phyloP scores from a whole-genome alignment of 768 basidiomycete species.

The Leccinum rimulosum region DNA sequence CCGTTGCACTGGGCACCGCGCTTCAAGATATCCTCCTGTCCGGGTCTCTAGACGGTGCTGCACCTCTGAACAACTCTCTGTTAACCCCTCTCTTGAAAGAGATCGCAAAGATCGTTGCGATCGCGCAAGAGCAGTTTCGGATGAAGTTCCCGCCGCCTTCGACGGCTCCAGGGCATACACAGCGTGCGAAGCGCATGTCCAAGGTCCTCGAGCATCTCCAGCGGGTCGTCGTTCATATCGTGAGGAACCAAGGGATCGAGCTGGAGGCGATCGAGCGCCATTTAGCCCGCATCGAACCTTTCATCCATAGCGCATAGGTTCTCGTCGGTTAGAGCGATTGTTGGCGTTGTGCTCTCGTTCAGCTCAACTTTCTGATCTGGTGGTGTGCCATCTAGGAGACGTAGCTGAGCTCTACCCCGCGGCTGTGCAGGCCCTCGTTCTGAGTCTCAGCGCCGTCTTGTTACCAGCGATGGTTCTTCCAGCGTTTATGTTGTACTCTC shows the following conservation, averaged over 20 bases:
- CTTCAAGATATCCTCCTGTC: not conserved
- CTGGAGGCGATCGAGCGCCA: conserved; percentile 2
- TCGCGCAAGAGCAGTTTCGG: conserved; percentile 3
- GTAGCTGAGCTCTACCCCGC: conserved; percentile 15
- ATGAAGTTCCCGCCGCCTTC: conserved; percentile 6
- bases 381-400: conserved; percentile 7
- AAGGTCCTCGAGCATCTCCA: not conserved
- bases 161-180: conserved; percentile 11
- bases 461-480: conserved; percentile 10
- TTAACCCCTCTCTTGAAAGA: not conserved
- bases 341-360: not conserved
- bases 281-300: conserved; percentile 1
- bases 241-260: not conserved
- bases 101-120: not conserved
- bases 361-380: not conserved
- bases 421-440: conserved; percentile 8
- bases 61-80: not conserved
- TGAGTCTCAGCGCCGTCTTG: conserved; percentile 8
- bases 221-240: not conserved
- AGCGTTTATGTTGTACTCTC: conserved; percentile 13
- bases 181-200: not conserved
- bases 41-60: not conserved
- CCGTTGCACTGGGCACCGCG: not conserved
- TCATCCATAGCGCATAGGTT: conserved; percentile 1
- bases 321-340: conserved; percentile 10